phyloP scores from a whole-genome alignment of 495 filamentous ascomycete genomes.

The Talaromyces liani region DNA sequence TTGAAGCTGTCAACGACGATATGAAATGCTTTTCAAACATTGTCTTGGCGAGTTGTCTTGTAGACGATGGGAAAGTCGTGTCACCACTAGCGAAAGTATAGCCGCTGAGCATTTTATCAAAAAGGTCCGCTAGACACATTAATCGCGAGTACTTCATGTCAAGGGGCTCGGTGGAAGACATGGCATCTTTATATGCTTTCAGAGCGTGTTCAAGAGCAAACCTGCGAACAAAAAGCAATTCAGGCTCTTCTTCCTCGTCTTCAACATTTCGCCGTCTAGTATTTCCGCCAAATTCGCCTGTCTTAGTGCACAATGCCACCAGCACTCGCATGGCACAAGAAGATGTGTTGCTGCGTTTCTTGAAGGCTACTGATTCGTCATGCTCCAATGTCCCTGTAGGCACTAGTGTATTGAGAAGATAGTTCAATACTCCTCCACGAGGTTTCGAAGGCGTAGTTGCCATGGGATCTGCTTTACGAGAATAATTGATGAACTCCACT shows the following conservation, averaged over 20 bases:
- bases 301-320: conserved; percentile 80
- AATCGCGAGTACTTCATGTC: conserved; percentile 82
- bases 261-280: conserved; percentile 28
- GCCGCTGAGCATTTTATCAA: conserved; percentile 83
- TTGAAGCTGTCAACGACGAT: conserved; percentile 74
- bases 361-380: conserved; percentile 63
- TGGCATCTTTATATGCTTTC: conserved; percentile 86
- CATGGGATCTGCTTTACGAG: conserved; percentile 74
- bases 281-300: conserved; percentile 55
- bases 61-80: conserved; percentile 38
- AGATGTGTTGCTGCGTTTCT: conserved; percentile 79
- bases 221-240: conserved; percentile 83
- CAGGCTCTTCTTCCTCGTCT: conserved; percentile 71
- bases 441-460: conserved; percentile 88
- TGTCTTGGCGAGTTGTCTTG: conserved; percentile 72
- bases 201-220: conserved; percentile 93
- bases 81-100: conserved; percentile 52
- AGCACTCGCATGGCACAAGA: conserved; percentile 77
- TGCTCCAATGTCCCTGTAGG: conserved; percentile 69
- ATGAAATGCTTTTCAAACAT: conserved; percentile 99
- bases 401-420: conserved; percentile 79
- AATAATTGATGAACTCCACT: conserved; percentile 98
- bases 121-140: conserved; percentile 79
- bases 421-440: conserved; percentile 85
- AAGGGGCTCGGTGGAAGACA: conserved; percentile 66